Conservation (phyloP, 352 stramenopile species). For the Phytopythium helicoides region DNA sequence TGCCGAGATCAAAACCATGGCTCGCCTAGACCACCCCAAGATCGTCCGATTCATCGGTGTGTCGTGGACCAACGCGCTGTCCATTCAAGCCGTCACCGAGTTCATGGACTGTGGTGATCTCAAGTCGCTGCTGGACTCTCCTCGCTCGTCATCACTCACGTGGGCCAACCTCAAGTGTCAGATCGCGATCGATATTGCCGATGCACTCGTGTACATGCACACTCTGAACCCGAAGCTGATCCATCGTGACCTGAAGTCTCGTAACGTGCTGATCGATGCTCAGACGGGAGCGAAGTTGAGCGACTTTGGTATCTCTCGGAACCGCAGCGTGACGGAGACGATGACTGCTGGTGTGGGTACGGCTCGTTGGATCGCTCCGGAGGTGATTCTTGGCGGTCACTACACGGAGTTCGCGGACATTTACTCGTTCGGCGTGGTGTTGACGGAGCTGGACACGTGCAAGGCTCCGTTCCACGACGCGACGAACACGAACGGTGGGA, state of each 20-base stretch:
- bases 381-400: conserved; percentile 46
- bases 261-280: conserved; percentile 64
- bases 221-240: conserved; percentile 61
- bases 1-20: conserved; percentile 57
- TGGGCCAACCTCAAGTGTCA: conserved; percentile 68
- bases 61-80: conserved; percentile 58
- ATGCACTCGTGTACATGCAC: conserved; percentile 74
- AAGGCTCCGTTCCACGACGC: conserved; percentile 59
- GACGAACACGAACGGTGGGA: conserved; percentile 55
- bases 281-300: conserved; percentile 59
- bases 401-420: conserved; percentile 57
- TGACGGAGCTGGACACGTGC: conserved; percentile 68
- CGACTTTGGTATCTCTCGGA: conserved; percentile 68
- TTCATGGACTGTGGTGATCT: conserved; percentile 75
- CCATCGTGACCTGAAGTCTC: too few relatives aligned
- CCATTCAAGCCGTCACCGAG: conserved; percentile 60
- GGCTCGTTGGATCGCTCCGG: too few relatives aligned
- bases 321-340: conserved; percentile 49
- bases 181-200: conserved; percentile 64
- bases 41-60: conserved; percentile 70
- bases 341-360: conserved; percentile 65
- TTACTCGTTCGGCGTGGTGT: conserved; percentile 52
- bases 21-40: conserved; percentile 58
- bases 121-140: conserved; percentile 42
- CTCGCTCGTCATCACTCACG: conserved; percentile 31